These are phyloP conservation scores for Aspergillus asperescens DNA, from an alignment of 495 filamentous ascomycete genomes.

Conservation along the genomic window DNA sequence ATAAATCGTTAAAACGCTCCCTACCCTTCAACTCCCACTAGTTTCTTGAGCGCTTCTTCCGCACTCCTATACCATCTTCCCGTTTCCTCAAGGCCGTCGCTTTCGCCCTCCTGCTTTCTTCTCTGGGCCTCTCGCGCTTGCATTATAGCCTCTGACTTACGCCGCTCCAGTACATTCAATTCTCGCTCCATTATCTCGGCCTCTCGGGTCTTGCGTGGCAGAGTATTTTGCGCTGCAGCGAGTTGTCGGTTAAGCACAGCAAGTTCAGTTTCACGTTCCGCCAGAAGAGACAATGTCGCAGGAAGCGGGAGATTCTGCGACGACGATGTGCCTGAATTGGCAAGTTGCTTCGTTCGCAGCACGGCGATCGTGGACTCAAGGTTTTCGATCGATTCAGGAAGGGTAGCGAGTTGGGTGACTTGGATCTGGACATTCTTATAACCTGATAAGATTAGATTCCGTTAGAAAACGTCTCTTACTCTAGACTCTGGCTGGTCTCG, in stretches of 20 bases:
- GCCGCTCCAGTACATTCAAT: constrained; percentile 61
- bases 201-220: constrained; percentile 70
- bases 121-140: constrained; percentile 76
- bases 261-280: constrained; percentile 55
- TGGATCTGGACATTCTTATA: constrained; percentile 64
- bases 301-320: constrained; percentile 42
- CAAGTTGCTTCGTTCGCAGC: constrained; percentile 45
- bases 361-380: constrained; percentile 55
- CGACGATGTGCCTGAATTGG: constrained; percentile 32
- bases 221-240: constrained; percentile 53
- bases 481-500: neutral
- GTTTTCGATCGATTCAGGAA: constrained; percentile 59
- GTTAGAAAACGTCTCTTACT: constrained; percentile 2
- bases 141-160: constrained; percentile 58
- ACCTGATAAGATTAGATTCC: constrained; percentile 25
- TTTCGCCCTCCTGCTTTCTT: constrained; percentile 67
- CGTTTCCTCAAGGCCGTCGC: constrained; percentile 75
- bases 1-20: constrained; percentile 16
- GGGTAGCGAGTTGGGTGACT: constrained; percentile 47
- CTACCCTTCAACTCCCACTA: constrained; percentile 52
- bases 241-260: constrained; percentile 64
- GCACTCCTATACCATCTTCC: constrained; percentile 76
- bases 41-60: constrained; percentile 59
- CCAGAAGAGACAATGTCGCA: constrained; percentile 35
- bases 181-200: constrained; percentile 68